Evolutionary conservation across 352 stramenopile species (phyloP), one percentile per base, ranked within the genome.

Genomic region (Globisporangium mamillatum): DNA sequence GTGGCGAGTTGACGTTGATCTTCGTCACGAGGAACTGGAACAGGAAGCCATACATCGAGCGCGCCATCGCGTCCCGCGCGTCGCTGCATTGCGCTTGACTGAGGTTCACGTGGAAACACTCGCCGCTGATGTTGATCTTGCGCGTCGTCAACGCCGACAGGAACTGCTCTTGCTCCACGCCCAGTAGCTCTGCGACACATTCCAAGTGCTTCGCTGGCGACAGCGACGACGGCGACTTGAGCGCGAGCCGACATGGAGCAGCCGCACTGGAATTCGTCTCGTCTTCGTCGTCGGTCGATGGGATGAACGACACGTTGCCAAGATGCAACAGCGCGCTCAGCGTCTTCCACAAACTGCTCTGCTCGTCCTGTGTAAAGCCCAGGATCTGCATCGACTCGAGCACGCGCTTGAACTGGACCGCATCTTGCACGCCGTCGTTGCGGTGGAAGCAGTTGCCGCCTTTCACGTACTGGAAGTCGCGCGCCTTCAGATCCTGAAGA

Each of bases 11-110:
- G 57, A 74, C 63, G 64, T 97, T 97, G 16, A 97, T 81, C 46
- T 88, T 86, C 9, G 71, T 80, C 2, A 97, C 89, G 29, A 97
- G 66, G 60, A 88, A 96, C 41, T 94, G 77, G 66, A 97, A 97
- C 10, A 97, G 61, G 60, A 86, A 86, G 18, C 78, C 78, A 69
- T 97, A 97, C 25, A 97, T 64, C 29, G 90, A 89, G 27, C 86
- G 86, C 9, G 85, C 80, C 65, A 91, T 85, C 1, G 82, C 84
- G 58, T 96, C 88, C 32, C 89, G 81, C 9, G 80, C 79, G 60
- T 94, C 76, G 14, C 69, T 72, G 60, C 87, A 92, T 60, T 94
- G 84, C 16, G 75, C 75, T n/a, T 87, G 72, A 10, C 78, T 89
- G 36, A 95, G 70, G 41, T 89, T 86, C 29, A 91, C 71, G 60